Conservation (phyloP, 805 yeast genomes). For the Monosporozyma siamensis region DNA sequence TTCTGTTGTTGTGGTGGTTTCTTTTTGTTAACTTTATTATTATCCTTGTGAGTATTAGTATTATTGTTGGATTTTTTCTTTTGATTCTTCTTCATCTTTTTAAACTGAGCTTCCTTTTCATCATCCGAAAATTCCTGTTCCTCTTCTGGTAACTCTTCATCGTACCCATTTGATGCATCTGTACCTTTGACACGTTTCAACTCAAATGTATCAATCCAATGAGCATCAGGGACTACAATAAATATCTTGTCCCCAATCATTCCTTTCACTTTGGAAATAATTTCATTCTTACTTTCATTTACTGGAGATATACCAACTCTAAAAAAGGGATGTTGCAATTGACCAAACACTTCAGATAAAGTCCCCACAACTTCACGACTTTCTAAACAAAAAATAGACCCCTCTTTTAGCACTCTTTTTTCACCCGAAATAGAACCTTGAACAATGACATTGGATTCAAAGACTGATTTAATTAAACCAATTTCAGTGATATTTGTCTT, state of each 20-base stretch:
- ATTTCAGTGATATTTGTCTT: constrained; percentile 58
- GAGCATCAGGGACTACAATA: constrained; percentile 74
- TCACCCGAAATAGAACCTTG: constrained; percentile 76
- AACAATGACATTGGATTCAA: constrained; percentile 63
- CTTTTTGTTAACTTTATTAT: constrained; percentile 5
- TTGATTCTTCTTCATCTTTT: constrained; percentile 52
- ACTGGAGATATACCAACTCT: constrained; percentile 48
- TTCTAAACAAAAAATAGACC: constrained; percentile 68
- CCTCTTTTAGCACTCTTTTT: constrained; percentile 70
- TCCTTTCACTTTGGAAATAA: constrained; percentile 22
- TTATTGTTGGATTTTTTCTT: constrained; percentile 36
- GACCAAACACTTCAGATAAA: constrained; percentile 83
- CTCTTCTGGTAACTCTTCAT: constrained; percentile 86
- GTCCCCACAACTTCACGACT: constrained; percentile 66
- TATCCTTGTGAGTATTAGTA: constrained; percentile 9
- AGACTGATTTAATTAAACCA: constrained; percentile 60
- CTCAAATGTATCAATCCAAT: constrained; percentile 66
- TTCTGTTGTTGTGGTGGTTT: constrained; percentile 1
- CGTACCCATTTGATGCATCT: constrained; percentile 91
- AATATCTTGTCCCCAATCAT: constrained; percentile 49
- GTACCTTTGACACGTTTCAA: constrained; percentile 70
- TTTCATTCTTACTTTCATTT: constrained; percentile 6
- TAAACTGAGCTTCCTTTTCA: constrained; percentile 71
- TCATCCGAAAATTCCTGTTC: constrained; percentile 96
- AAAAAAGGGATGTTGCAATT: constrained; percentile 71